phyloP scores from a whole-genome alignment of 2,329 filamentous ascomycete genomes.

The Zymoseptoria pseudotritici region DNA sequence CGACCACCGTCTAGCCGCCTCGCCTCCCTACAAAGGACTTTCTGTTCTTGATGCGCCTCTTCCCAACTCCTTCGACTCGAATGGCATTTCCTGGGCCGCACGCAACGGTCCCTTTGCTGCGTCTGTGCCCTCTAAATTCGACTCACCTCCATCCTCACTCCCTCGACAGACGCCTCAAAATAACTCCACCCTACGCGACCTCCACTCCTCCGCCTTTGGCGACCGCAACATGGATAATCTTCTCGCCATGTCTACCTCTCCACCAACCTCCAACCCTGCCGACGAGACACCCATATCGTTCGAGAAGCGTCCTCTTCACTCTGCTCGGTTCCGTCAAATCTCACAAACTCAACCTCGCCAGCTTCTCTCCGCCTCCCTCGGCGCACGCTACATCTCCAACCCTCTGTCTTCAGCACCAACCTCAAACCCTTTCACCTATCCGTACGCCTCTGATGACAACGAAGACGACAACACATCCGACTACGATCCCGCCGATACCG shows the following conservation, averaged over 20 bases:
- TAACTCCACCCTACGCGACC: slow-evolving; percentile 44
- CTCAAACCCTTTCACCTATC: slow-evolving; percentile 31
- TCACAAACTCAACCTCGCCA: slow-evolving; percentile 37
- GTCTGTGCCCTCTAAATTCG: slow-evolving; percentile 87
- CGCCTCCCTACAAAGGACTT: slow-evolving; percentile 59
- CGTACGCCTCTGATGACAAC: slow-evolving; percentile 45
- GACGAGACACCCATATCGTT: slow-evolving; percentile 58
- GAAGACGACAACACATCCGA: neutral
- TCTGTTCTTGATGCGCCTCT: slow-evolving; percentile 90
- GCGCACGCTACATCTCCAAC: slow-evolving; percentile 33
- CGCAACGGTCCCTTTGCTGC: slow-evolving; percentile 85
- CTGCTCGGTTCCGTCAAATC: slow-evolving; percentile 49
- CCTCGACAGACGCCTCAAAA: slow-evolving; percentile 43
- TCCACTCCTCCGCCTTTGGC: slow-evolving; percentile 61
- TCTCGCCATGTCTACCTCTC: slow-evolving; percentile 46
- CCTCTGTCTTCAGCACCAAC: slow-evolving; percentile 27
- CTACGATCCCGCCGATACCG: slow-evolving; percentile 47
- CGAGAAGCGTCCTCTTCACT: slow-evolving; percentile 57
- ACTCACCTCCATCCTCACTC: slow-evolving; percentile 63
- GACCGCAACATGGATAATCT: slow-evolving; percentile 45
- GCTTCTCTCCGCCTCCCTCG: slow-evolving; percentile 54
- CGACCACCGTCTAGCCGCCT: slow-evolving; percentile 64
- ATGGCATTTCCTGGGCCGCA: slow-evolving; percentile 86
- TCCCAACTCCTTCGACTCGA: slow-evolving; percentile 91
- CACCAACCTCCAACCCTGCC: slow-evolving; percentile 46